Conservation (phyloP, 805 yeast genomes). For the Candida germanica region DNA sequence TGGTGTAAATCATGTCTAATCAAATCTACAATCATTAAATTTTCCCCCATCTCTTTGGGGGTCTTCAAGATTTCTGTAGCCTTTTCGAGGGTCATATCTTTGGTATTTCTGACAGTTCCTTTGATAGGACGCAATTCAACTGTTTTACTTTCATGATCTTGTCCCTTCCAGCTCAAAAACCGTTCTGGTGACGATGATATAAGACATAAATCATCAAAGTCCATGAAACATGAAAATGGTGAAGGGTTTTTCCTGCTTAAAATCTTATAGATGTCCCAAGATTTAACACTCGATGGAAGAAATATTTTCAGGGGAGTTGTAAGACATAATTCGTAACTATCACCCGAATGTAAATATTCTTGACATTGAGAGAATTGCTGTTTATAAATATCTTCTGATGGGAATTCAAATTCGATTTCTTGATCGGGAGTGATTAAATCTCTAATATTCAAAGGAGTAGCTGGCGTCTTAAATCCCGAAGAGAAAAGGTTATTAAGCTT, state of each 20-base stretch:
- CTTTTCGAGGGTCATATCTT: conserved; percentile 47
- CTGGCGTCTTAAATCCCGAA: conserved; percentile 9
- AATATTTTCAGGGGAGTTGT: conserved; percentile 69
- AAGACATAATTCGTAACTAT: conserved; percentile 90
- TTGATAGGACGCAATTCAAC: conserved; percentile 93
- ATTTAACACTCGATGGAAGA: conserved; percentile 45
- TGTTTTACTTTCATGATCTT: conserved; percentile 22
- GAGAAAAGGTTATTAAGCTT: conserved; percentile 11
- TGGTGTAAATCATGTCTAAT: conserved; percentile 87
- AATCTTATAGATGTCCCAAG: conserved; percentile 82
- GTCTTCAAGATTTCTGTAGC: conserved; percentile 70
- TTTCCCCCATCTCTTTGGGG: conserved; percentile 93
- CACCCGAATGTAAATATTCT: conserved; percentile 67
- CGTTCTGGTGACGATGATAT: conserved; percentile 94
- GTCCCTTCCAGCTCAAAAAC: conserved; percentile 72
- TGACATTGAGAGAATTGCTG: conserved; percentile 62
- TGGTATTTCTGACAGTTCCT: conserved; percentile 81
- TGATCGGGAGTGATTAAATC: conserved; percentile 21
- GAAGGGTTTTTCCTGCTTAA: conserved; percentile 79
- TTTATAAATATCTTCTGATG: conserved; percentile 53
- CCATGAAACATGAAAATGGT: conserved; percentile 82
- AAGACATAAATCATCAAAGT: conserved; percentile 60
- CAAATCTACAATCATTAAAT: conserved; percentile 93
- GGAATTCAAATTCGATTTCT: conserved; percentile 38
- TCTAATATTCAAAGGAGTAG: conserved; percentile 14